Percentiles rank a stretch among this genome's conserved stretches.
phyloP scores from a whole-genome alignment of 495 filamentous ascomycete species.

The Amniculicola lignicola region DNA sequence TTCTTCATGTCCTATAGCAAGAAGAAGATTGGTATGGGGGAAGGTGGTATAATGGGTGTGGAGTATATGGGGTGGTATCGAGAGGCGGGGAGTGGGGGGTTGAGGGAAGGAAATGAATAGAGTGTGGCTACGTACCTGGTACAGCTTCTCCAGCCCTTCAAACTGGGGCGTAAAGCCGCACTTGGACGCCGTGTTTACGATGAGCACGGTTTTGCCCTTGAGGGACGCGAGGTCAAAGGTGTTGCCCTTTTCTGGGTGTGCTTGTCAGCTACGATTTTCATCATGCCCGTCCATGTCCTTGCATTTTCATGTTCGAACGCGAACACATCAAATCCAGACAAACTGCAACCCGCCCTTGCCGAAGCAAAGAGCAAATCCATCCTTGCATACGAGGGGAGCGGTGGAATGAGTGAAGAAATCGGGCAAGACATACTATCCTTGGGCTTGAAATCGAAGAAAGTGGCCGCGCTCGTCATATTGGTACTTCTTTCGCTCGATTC shows the following conservation, averaged over 20 bases:
- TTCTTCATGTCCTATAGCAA: constrained; percentile 53
- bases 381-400: not conserved
- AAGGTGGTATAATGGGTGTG: no score
- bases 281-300: not conserved
- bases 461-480: constrained; percentile 84
- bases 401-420: constrained; percentile 12
- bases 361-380: not conserved
- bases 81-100: not conserved
- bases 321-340: not conserved
- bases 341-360: no score
- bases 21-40: no score
- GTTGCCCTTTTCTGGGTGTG: constrained; percentile 64
- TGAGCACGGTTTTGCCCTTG: constrained; percentile 85
- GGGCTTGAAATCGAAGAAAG: constrained; percentile 88
- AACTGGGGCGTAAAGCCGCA: constrained; percentile 99
- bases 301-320: not conserved
- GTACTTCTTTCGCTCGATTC: no score
- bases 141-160: constrained; percentile 82
- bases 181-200: constrained; percentile 98
- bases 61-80: not conserved
- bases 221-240: constrained; percentile 65
- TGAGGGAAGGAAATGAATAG: not conserved
- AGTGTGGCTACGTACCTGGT: constrained; percentile 53
- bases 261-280: not conserved
- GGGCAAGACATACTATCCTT: constrained; percentile 43